phyloP scores from a whole-genome alignment of 1,139 yeast genomes.

The Nakaseomyces delphensis region DNA sequence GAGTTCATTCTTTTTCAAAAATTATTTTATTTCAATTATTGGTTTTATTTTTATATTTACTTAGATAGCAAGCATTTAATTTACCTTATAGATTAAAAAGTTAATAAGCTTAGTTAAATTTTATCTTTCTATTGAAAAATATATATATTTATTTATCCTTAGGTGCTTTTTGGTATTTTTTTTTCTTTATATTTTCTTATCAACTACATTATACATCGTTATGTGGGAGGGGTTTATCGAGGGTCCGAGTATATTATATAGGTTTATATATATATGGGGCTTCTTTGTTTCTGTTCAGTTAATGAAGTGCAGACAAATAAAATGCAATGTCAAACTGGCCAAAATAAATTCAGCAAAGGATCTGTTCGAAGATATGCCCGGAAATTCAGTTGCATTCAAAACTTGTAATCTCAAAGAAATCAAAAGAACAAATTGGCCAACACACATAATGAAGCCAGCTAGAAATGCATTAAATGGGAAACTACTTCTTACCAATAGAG shows the following conservation, averaged over 20 bases:
- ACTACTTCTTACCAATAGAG: slow-evolving; percentile 61
- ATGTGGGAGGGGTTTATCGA: too few relatives aligned
- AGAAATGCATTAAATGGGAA: slow-evolving; percentile 96
- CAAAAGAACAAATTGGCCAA: slow-evolving; percentile 89
- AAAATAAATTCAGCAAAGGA: slow-evolving; percentile 84
- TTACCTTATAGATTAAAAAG: too few relatives aligned
- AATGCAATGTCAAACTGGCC: slow-evolving; percentile 83
- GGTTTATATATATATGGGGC: background rate
- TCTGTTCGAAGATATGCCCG: slow-evolving; percentile 58
- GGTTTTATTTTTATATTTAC: too few relatives aligned
- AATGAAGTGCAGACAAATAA: slow-evolving; percentile 82
- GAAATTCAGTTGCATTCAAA: slow-evolving; percentile 36
- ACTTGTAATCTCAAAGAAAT: slow-evolving; percentile 72
- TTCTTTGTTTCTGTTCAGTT: slow-evolving; percentile 40
- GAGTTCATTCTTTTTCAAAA: too few relatives aligned
- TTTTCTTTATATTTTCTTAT: too few relatives aligned
- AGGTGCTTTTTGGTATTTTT: too few relatives aligned
- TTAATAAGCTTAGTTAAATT: too few relatives aligned
- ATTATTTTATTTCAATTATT: too few relatives aligned
- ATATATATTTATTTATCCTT: too few relatives aligned
- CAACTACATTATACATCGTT: background rate
- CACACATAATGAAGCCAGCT: slow-evolving; percentile 87
- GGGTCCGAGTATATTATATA: too few relatives aligned
- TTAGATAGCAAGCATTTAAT: too few relatives aligned
- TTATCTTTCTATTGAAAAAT: background rate